phyloP scores from a whole-genome alignment of 2,329 filamentous ascomycete genomes.

The Aspergillus glaucus region DNA sequence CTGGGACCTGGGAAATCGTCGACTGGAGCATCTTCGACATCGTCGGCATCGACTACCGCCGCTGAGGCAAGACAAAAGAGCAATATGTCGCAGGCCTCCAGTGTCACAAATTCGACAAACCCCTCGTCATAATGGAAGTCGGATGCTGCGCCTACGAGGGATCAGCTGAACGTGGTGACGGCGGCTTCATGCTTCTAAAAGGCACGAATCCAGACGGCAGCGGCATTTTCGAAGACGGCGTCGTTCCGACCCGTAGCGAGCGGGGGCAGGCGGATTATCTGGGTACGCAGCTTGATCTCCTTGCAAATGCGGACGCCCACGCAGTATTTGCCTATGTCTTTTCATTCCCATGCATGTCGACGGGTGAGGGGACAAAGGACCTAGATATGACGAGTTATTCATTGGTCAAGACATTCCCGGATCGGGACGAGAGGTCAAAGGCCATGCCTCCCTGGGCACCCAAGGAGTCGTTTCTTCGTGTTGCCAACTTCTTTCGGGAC shows the following conservation, averaged over 20 bases:
- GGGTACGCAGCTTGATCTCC: constrained; percentile 7
- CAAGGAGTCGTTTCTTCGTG: constrained; percentile 8
- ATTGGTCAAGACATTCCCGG: constrained; percentile 8
- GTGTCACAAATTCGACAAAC: constrained; percentile 3
- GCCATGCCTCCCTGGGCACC: constrained; percentile 8
- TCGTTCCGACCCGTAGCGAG: constrained; percentile 11
- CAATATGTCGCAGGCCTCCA: constrained; percentile 9
- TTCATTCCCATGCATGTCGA: constrained; percentile 9
- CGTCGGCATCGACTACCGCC: constrained; percentile 10
- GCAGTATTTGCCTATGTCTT: constrained; percentile 9
- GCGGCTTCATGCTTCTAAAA: constrained; percentile 8
- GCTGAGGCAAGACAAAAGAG: constrained; percentile 6
- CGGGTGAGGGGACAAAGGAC: constrained; percentile 3
- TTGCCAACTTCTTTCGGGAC: constrained; percentile 2
- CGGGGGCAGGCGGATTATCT: constrained; percentile 10
- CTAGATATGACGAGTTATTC: constrained; percentile 13
- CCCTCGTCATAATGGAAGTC: constrained; percentile 11
- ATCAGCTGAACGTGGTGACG: constrained; percentile 6
- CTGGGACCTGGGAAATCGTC: constrained; percentile 11
- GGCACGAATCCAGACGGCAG: constrained; percentile 10
- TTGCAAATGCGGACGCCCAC: constrained; percentile 3
- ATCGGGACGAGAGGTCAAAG: constrained; percentile 1
- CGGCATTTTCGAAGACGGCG: constrained; percentile 7
- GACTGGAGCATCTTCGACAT: constrained; percentile 13
- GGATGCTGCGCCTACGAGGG: constrained; percentile 13